Percentiles rank a stretch among this genome's conserved stretches.
phyloP scores from a whole-genome alignment of 176 grass and related monocot genomes.

The Oryza punctata region DNA sequence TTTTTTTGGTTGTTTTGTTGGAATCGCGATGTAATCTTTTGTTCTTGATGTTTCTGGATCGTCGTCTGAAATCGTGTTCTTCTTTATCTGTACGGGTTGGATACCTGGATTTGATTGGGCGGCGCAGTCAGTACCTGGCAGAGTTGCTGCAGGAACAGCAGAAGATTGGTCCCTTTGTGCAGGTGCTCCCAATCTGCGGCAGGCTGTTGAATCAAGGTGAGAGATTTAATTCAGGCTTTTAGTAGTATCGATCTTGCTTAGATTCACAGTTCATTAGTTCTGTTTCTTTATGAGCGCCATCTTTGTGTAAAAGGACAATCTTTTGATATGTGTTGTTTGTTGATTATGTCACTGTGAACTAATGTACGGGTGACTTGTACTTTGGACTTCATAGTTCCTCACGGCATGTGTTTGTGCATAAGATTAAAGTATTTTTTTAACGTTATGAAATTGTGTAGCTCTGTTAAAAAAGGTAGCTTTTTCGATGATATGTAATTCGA shows the following conservation, averaged over 20 bases:
- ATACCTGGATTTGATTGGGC: conserved; percentile 26
- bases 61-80: conserved; percentile 20
- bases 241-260: conserved; percentile 22
- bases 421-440: neutral
- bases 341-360: conserved; percentile 13
- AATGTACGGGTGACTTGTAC: neutral
- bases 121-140: conserved; percentile 70
- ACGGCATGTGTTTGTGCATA: neutral
- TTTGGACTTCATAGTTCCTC: conserved; percentile 1
- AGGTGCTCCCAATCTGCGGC: conserved; percentile 89
- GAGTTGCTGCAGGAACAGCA: conserved; percentile 82
- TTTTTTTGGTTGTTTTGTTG: conserved; percentile 33
- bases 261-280: conserved; percentile 14
- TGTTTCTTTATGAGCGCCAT: conserved; percentile 9
- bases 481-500: neutral
- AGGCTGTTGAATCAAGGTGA: conserved; percentile 81
- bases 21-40: conserved; percentile 21
- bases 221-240: conserved; percentile 30
- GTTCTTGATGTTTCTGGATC: conserved; percentile 30
- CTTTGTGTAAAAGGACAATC: conserved; percentile 17
- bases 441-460: neutral
- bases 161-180: conserved; percentile 86
- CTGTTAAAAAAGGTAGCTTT: neutral
- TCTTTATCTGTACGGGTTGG: neutral
- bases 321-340: conserved; percentile 22